phyloP scores from a whole-genome alignment of 2,329 filamentous ascomycete species.

The Colletotrichum chrysophilum region DNA sequence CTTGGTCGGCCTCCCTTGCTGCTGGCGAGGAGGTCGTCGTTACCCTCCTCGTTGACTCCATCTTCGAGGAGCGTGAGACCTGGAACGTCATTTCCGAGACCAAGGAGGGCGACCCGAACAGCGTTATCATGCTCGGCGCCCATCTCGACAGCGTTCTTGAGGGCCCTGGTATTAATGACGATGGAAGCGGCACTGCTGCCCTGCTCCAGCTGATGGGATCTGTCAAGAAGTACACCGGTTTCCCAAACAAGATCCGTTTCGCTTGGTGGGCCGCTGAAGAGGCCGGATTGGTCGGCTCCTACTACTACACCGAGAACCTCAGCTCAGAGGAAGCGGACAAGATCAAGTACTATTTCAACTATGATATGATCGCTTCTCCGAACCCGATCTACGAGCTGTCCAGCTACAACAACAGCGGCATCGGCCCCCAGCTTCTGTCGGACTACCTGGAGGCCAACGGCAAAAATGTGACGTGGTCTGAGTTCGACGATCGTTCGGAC shows the following conservation, averaged over 20 bases:
- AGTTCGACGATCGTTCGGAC: constrained; percentile 41
- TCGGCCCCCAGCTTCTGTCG: constrained; percentile 37
- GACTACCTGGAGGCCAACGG: constrained; percentile 39
- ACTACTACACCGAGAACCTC: constrained; percentile 43
- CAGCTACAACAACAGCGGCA: constrained; percentile 42
- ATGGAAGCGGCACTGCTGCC: constrained; percentile 41
- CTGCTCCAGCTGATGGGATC: constrained; percentile 41
- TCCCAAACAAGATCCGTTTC: constrained; percentile 46
- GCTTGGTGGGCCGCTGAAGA: constrained; percentile 49
- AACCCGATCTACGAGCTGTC: constrained; percentile 35
- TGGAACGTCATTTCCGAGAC: constrained; percentile 49
- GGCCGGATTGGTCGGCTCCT: constrained; percentile 45
- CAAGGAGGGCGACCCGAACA: constrained; percentile 45
- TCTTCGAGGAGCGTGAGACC: constrained; percentile 37
- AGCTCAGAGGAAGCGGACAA: constrained; percentile 48
- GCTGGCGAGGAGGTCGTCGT: constrained; percentile 37
- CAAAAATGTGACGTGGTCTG: constrained; percentile 32
- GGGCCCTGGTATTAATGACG: constrained; percentile 45
- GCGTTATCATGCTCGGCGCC: constrained; percentile 46
- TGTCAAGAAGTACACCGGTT: constrained; percentile 39
- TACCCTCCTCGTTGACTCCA: constrained; percentile 39
- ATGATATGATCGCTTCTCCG: constrained; percentile 68
- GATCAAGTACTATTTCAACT: constrained; percentile 72
- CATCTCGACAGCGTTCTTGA: constrained; percentile 44
- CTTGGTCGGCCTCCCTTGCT: constrained; percentile 37